Evolutionary conservation across 2,329 filamentous ascomycete species (phyloP), one percentile per base, ranked within the genome.

Genomic region (Fusarium sacchari): DNA sequence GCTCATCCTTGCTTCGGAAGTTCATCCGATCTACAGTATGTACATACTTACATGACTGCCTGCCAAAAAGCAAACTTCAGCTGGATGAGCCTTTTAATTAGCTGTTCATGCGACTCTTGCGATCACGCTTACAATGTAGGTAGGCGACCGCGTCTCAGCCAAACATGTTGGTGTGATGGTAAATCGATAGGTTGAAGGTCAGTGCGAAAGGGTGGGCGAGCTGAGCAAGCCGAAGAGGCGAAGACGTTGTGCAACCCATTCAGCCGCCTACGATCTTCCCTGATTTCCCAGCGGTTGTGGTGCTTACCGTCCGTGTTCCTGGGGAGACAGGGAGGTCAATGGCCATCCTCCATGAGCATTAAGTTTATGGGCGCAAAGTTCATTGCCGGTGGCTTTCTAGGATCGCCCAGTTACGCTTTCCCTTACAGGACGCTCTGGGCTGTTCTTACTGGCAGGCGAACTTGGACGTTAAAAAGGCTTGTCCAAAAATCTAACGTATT

Each of bases 361-460:
- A 46, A 64, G 58, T 58, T 64, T 47, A 37, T 53, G 22, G 49
- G 36, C 47, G 46, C 42, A 69, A 64, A 66, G 60, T 75, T 76
- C 60, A 22, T 65, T 63, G 58, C 65, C 56, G 53, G 59, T 14
- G 58, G 44, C 58, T 67, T 67, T 58, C 28, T 52, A 44, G 28
- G 62, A 58, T 61, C 70, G 66, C 62, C 30, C 26, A 42, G 34
- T 46, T 56, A 55, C 59, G n/a, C 46, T 53, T 67, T 59, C 69
- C 64, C 62, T 64, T 56, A 37, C 37, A 66, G 40, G 67, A 62
- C 60, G 60, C 39, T 34, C 43, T 22, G 60, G 58, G 63, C 53
- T 59, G 49, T 43, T 64, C 49, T 42, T 62, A 49, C 63, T 53
- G 53, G 40, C 20, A 58, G 55, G 18, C 56, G 44, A 42, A 60